These are phyloP conservation scores for Juglanconis oblonga DNA, from an alignment of 2,329 filamentous ascomycete genomes.

Conservation along the genomic window DNA sequence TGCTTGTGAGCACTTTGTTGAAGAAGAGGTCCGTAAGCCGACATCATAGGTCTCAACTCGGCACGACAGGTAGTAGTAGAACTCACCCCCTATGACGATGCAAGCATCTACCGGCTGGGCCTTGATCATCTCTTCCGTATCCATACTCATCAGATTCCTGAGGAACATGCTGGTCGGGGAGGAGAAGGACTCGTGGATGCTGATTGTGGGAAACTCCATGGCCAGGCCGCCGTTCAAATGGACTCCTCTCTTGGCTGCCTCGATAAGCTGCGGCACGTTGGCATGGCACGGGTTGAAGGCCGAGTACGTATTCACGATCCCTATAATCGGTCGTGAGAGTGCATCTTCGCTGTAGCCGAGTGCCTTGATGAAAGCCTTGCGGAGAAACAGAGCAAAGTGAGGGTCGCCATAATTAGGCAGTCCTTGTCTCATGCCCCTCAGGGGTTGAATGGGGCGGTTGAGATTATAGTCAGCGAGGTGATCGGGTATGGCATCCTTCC, in stretches of 20 bases:
- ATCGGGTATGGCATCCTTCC: slow-evolving; percentile 26
- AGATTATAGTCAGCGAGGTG: slow-evolving; percentile 62
- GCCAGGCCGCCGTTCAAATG: slow-evolving; percentile 65
- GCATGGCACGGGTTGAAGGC: slow-evolving; percentile 74
- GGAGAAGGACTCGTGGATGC: slow-evolving; percentile 66
- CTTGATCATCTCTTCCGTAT: slow-evolving; percentile 74
- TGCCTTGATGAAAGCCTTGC: slow-evolving; percentile 76
- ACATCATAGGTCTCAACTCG: neutral
- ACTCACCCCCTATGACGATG: slow-evolving; percentile 62
- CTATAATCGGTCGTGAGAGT: slow-evolving; percentile 67
- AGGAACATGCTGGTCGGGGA: slow-evolving; percentile 73
- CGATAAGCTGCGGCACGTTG: slow-evolving; percentile 68
- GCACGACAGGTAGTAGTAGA: neutral
- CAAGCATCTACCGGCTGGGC: slow-evolving; percentile 69
- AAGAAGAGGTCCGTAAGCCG: neutral
- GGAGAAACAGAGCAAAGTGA: slow-evolving; percentile 71
- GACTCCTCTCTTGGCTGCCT: slow-evolving; percentile 66
- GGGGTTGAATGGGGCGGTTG: slow-evolving; percentile 45
- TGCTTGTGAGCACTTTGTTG: neutral
- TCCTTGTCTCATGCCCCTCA: slow-evolving; percentile 57
- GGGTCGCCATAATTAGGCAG: slow-evolving; percentile 69
- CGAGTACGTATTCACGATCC: slow-evolving; percentile 71
- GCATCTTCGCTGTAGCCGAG: slow-evolving; percentile 71
- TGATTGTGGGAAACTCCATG: slow-evolving; percentile 73
- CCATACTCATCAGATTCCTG: slow-evolving; percentile 74